Conservation (phyloP, 2,329 filamentous ascomycete genomes). For the Talaromyces amestolkiae region DNA sequence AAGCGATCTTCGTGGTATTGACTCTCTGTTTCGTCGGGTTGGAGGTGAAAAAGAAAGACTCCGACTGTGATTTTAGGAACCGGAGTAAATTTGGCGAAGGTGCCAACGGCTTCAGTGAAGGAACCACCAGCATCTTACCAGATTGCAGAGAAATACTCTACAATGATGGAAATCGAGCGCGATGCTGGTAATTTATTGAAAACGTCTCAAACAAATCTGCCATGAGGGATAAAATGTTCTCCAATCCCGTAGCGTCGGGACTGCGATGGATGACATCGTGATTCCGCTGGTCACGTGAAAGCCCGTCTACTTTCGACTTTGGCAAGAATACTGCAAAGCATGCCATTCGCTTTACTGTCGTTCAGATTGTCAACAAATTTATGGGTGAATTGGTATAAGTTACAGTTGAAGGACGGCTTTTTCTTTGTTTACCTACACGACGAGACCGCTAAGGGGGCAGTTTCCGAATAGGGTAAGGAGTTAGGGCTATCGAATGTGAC, state of each 20-base stretch:
- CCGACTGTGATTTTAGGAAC: conserved; percentile 70
- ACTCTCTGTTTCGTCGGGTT: conserved; percentile 26
- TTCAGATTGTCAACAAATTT: neutral
- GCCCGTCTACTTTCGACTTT: neutral
- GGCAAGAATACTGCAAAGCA: neutral
- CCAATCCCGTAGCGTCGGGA: neutral
- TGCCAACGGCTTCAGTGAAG: conserved; percentile 37
- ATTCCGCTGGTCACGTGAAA: conserved; percentile 6
- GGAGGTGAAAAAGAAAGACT: conserved; percentile 54
- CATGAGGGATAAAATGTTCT: conserved; percentile 1
- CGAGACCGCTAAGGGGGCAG: neutral
- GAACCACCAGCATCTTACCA: conserved; percentile 37
- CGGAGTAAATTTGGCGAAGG: conserved; percentile 62
- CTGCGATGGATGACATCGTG: conserved; percentile 1
- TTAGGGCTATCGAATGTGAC: neutral
- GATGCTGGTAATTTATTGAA: conserved; percentile 3
- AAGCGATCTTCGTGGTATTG: conserved; percentile 17
- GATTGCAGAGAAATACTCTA: conserved; percentile 13
- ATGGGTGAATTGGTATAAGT: neutral
- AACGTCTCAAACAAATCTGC: neutral
- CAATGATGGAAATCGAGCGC: neutral
- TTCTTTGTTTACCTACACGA: neutral
- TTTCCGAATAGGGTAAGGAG: neutral
- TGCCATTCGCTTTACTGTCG: neutral
- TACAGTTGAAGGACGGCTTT: neutral